Evolutionary conservation across 176 grass and related monocot genomes (phyloP).

Genomic region (Elaeis guineensis): DNA sequence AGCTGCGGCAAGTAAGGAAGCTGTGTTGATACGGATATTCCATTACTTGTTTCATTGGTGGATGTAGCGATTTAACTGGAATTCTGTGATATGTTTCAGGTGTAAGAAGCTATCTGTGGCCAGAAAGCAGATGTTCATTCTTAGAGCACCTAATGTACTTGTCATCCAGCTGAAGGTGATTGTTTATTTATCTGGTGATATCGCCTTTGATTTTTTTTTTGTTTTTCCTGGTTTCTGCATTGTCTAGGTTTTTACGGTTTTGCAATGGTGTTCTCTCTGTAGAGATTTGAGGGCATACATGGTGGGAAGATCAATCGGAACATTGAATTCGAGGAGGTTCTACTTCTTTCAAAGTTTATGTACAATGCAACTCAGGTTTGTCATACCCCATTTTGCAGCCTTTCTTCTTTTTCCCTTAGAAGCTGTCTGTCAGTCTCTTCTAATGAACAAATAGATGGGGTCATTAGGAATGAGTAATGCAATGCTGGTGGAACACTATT

Average conservation of each 20-base stretch:
- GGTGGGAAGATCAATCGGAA: constrained; percentile 87
- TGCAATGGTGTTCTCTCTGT: constrained; percentile 7
- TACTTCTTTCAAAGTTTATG: constrained; percentile 85
- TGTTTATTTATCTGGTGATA: constrained; percentile 8
- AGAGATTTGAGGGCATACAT: constrained; percentile 95
- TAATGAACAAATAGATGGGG: too few species aligned
- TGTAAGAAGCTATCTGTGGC: constrained; percentile 90
- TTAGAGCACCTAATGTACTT: constrained; percentile 86
- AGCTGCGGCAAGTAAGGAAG: constrained; percentile 60
- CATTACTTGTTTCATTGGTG: background rate
- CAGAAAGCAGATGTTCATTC: constrained; percentile 88
- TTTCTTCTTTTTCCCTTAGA: background rate
- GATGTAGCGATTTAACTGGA: background rate
- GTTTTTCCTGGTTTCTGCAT: background rate
- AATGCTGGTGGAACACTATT: too few species aligned
- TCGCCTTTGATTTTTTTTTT: constrained; percentile 9
- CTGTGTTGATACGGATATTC: too few species aligned
- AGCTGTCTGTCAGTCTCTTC: too few species aligned
- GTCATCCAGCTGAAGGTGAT: constrained; percentile 95
- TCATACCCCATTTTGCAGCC: background rate
- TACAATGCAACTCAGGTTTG: constrained; percentile 66
- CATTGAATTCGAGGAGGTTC: constrained; percentile 79
- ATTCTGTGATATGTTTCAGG: constrained; percentile 23
- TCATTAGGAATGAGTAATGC: too few species aligned
- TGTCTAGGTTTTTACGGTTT: constrained; percentile 5